Base-by-base conservation (phyloP, 495 filamentous ascomycete genomes). In the Podospora didyma region DNA sequence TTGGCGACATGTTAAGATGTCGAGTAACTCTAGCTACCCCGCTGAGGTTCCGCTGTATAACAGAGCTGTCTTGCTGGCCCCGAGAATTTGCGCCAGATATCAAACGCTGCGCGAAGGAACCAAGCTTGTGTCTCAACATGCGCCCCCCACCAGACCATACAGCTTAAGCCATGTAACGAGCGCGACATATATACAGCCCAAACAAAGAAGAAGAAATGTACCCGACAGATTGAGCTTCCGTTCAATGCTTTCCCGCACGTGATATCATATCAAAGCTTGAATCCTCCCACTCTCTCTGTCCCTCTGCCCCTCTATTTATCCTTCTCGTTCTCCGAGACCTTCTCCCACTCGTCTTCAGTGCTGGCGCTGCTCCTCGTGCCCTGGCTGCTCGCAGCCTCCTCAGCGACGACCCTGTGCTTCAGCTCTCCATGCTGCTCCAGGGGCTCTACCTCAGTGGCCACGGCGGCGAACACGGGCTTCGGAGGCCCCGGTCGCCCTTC, bases 331-430 rank as follows among this genome's bases (percentile, higher is more conserved):
- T 83, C 79, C 7, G 77, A 80, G 11, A 83, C 78, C 62, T 76
- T 77, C 64, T 83, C 80, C 80, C 80, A 83, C 66, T 83, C 80
- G 50, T 83, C 80, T 63, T 83, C 80, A 2, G 80, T 83, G 61
- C 80, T 83, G 41, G 66, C 73, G 51, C 75, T 71, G 37, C 74
- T 77, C 63, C 71, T 75, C 2, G 64, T 54, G 21, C 73, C 76
- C 37, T 66, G 59, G 55, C 63, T 31, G 26, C 26, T 65, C 21
- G 64, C 39, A 49, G 57, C 22, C 56, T 66, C 62, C 16, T 59
- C 51, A 11, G 21, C 49, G 4, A 62, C 63, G 44, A 54, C 47
- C 52, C 74, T 67, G 44, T 67, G 73, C 63, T 75, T 79, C 57
- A 80, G 53, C 54, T 75, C 71, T 26, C 72, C 76, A 21, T 46